Conservation (phyloP, 192 early-diverging fungal genomes). For the Coemansia nantahalensis region DNA sequence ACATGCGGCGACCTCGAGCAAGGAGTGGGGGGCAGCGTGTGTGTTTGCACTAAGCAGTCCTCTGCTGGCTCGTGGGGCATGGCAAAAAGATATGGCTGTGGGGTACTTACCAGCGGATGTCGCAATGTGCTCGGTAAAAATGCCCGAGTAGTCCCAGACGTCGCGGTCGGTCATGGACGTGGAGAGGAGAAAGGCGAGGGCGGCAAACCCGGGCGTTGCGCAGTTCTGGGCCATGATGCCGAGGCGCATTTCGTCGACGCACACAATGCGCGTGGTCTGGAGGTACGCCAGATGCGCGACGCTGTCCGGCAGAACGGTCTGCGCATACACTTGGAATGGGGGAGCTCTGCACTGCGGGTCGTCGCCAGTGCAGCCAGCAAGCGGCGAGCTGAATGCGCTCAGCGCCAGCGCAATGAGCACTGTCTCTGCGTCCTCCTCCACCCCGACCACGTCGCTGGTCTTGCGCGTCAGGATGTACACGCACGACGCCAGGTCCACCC, state of each 20-base stretch:
- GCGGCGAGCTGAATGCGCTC: slow-evolving; percentile 24
- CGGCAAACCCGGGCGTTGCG: slow-evolving; percentile 46
- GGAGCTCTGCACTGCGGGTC: not conserved
- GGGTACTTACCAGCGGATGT: slow-evolving; percentile 35
- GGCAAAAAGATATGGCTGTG: too few relatives aligned
- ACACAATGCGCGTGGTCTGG: slow-evolving; percentile 35
- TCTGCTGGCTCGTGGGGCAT: too few relatives aligned
- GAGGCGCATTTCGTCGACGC: slow-evolving; percentile 52
- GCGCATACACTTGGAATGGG: slow-evolving; percentile 41
- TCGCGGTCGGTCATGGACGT: slow-evolving; percentile 34
- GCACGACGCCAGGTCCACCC: slow-evolving; percentile 42
- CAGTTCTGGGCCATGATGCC: slow-evolving; percentile 55
- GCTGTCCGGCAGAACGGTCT: slow-evolving; percentile 41
- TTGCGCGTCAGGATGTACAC: slow-evolving; percentile 51
- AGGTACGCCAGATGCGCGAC: slow-evolving; percentile 39
- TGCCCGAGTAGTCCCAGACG: slow-evolving; percentile 28
- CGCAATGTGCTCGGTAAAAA: slow-evolving; percentile 31
- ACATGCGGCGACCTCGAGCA: too few relatives aligned
- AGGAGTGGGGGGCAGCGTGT: too few relatives aligned
- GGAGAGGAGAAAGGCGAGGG: slow-evolving; percentile 46
- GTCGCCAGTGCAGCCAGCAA: not conserved
- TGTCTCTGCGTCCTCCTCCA: slow-evolving; percentile 47
- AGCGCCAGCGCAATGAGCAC: slow-evolving; percentile 45
- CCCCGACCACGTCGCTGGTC: slow-evolving; percentile 15
- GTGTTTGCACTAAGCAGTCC: too few relatives aligned